Base-by-base conservation (phyloP, 1,284 basidiomycete species). In the Malassezia arunalokei region DNA sequence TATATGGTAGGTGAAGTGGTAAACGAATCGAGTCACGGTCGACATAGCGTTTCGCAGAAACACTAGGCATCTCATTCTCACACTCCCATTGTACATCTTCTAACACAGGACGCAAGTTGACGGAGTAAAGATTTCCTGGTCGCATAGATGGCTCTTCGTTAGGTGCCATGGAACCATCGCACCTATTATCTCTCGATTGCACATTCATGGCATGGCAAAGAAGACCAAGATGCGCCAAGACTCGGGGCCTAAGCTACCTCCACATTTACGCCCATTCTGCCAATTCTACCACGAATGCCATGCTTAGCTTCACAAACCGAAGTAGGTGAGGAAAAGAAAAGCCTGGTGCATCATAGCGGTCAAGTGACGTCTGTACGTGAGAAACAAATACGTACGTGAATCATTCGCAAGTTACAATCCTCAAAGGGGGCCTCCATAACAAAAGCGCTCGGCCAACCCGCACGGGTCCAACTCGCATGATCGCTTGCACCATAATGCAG, bases 401-500 rank as follows among this genome's bases (percentile, higher is more conserved):
- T 67, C 9, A 61, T 29, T 8, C 49, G 60, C 28, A 70, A 43
- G 50, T 71, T 71, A 46, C 52, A 57, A 43, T 68, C 60, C 14
- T 63, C 62, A 50, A 64, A 71, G 12, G 61, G 58, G 3, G 63
- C 64, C 27, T 64, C 64, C 45, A 69, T 67, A 8, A 64, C 67
- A 56, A 76, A 76, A 0, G 74, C 73, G 5, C 59, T 58, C 5
- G 74, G 74, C 0, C 68, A 69, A 20, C 75, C 74, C 33, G 73
- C 64, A 47, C 72, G 71, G 30, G 59, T 59, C 74, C 75, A 76
- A 40, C 62, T 65, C 0, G 64, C 68, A 62, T 74, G 71, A 66
- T 96, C 92, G 58, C 85, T 87, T 77, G 89, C 95, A 15, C 88
- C 90, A 72, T 96, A 96, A 30, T 90, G 88, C 74, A 90, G 91